Evolutionary conservation across 2,329 filamentous ascomycete genomes (phyloP).

Genomic region (Cercospora brassicicola): DNA sequence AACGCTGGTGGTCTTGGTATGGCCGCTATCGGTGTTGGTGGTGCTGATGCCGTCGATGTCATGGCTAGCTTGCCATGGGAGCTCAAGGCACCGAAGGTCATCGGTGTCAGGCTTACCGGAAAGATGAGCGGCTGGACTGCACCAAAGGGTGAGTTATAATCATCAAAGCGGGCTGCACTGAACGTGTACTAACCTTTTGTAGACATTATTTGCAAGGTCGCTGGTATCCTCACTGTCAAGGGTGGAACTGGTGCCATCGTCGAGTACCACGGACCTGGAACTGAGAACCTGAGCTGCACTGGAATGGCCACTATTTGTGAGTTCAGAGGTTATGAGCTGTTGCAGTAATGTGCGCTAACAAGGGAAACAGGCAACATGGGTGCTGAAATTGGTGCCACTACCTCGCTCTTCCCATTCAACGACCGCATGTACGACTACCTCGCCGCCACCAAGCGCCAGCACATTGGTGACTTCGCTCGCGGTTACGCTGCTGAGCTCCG

Average conservation of each 20-base stretch:
- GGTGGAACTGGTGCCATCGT: slow-evolving; percentile 73
- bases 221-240: slow-evolving; percentile 95
- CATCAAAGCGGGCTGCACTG: neutral
- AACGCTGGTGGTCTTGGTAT: slow-evolving; percentile 96
- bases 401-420: slow-evolving; percentile 96
- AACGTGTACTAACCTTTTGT: slow-evolving; percentile 17
- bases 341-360: neutral
- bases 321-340: neutral
- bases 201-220: slow-evolving; percentile 97
- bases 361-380: slow-evolving; percentile 29
- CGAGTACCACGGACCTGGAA: slow-evolving; percentile 61
- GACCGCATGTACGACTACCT: slow-evolving; percentile 98
- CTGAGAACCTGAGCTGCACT: slow-evolving; percentile 72
- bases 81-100: slow-evolving; percentile 94
- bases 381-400: slow-evolving; percentile 80
- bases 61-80: slow-evolving; percentile 98
- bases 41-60: slow-evolving; percentile 97
- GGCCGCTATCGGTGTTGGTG: slow-evolving; percentile 89
- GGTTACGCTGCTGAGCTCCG: slow-evolving; percentile 80
- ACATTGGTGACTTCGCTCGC: slow-evolving; percentile 88
- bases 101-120: slow-evolving; percentile 93
- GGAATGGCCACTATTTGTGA: slow-evolving; percentile 82
- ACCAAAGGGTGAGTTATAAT: slow-evolving; percentile 72
- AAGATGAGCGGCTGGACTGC: slow-evolving; percentile 85
- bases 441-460: slow-evolving; percentile 80